Evolutionary conservation across 148 eudicot species (phyloP).

Genomic region (Silene uniflora): DNA sequence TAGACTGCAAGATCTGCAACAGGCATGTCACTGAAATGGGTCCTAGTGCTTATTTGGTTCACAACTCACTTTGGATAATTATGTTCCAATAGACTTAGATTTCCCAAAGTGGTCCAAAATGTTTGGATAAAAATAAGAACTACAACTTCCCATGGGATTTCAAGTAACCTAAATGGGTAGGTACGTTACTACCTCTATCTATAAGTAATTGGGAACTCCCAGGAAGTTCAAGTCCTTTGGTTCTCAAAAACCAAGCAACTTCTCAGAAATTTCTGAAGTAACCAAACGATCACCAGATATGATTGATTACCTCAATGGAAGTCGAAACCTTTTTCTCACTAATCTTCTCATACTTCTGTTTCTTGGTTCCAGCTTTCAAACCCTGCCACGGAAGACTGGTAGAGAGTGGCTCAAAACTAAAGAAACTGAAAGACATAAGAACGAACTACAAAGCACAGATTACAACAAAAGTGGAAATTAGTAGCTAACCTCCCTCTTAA

Average conservation of each 20-base stretch:
- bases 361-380: conserved; percentile 82
- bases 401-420: conserved; percentile 23
- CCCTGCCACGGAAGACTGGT: conserved; percentile 96
- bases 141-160: neutral
- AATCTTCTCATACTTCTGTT: conserved; percentile 81
- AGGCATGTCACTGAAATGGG: no score
- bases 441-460: neutral
- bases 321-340: conserved; percentile 90
- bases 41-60: neutral
- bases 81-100: neutral
- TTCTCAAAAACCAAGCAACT: neutral
- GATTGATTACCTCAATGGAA: conserved; percentile 61
- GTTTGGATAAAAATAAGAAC: neutral
- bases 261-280: neutral
- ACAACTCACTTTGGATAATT: neutral
- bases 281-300: neutral
- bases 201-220: neutral
- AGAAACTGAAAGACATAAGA: conserved; percentile 4
- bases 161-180: neutral
- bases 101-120: neutral
- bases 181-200: neutral
- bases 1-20: neutral
- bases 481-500: conserved; percentile 66
- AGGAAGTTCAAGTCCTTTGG: neutral
- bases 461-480: neutral